Base-by-base conservation (phyloP, 2,329 filamentous ascomycete species). In the Penicillium paneum region DNA sequence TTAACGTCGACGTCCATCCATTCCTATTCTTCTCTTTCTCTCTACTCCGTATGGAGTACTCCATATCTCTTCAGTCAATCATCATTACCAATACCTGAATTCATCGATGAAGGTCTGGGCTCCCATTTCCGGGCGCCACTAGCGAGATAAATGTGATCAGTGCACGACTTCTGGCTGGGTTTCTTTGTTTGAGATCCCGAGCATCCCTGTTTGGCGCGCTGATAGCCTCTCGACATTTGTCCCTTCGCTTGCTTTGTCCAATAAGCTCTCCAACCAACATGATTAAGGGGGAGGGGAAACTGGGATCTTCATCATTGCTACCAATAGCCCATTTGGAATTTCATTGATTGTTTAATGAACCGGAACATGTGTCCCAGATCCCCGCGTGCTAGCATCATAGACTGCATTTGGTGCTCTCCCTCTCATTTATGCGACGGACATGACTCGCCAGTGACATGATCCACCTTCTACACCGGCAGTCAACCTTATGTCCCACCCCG, bases 171-270 rank as follows among this genome's bases (percentile, higher is more conserved):
- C 17, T 21, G 2, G 6, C 12, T 49, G 36, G 15, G 38, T 50
- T 54, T 54, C 52, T 54, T 54, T 54, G 52, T 54, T 44, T 44
- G 52, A 44, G 8, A 48, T 54, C 21, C 52, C 52, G 46, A 40
- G 8, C 2, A 50, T 34, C 52, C 52, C 46, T 54, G 52, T 44
- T 39, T 38, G 21, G 38, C 32, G 32, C 46, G 19, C 21, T 21
- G 46, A 49, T 49, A 49, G 36, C 31, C 36, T 48, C 28, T 48
- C 12, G 29, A 47, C 19, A 28, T 26, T 29, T 5, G 39, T 17
- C 45, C 15, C n/a, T 49, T 40, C 21, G 38, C 44, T 32, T 34
- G 34, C 2, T 12, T 2, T 49, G 10, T 39, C 46, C 46, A 54
- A 50, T 54, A 4, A 39, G 10, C n/a, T 15, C 13, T 17, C 24